Base-by-base conservation (phyloP, 2,329 filamentous ascomycete genomes). In the Cladosporium sphaerospermum region DNA sequence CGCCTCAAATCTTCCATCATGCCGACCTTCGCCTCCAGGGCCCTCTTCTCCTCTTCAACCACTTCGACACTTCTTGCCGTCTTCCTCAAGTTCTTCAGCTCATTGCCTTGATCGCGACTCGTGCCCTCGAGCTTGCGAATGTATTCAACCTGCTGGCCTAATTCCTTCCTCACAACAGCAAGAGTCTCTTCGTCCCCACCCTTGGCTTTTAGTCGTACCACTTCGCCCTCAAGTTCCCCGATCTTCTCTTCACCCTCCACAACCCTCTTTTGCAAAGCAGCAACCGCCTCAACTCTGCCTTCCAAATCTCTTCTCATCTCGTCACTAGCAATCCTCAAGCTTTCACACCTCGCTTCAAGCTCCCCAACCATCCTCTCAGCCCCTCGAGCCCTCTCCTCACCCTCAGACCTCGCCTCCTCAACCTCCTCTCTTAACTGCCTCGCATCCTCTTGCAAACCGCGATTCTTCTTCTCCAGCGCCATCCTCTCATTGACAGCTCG, bases 11-110 rank as follows among this genome's bases (percentile, higher is more conserved):
- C 77, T 54, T 88, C 83, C 69, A 92, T 85, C 36, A 86, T 76
- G 56, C 89, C 83, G 1, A 99, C 69, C 64, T 84, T 89, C 32
- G 84, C 83, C 68, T 93, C 86, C 18, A 99, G 73, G 0, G 83
- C 82, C 57, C 88, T 79, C 75, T 97, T 97, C 73, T 99, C 90
- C 68, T 99, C 93, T 67, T 99, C 90, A 0, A 97, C 87, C 2
- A 99, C 81, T 64, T 96, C 89, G 1, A 96, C 85, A n/a, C 88
- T 89, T 71, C 88, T 92, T 67, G 90, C 85, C 3, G 86, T 73
- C 60, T 90, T 87, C 11, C 90, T 85, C 36, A 95, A 78, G 60
- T 90, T 86, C 61, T 87, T 89, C 34, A 99, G 73, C 67, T 99
- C 92, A 0, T 78, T 71, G 11, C 82, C 75, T 64, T 96, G 88